Evolutionary conservation across 176 grass and related monocot genomes (phyloP), one percentile per base, ranked within the genome.

Genomic region (Triticum timopheevii): DNA sequence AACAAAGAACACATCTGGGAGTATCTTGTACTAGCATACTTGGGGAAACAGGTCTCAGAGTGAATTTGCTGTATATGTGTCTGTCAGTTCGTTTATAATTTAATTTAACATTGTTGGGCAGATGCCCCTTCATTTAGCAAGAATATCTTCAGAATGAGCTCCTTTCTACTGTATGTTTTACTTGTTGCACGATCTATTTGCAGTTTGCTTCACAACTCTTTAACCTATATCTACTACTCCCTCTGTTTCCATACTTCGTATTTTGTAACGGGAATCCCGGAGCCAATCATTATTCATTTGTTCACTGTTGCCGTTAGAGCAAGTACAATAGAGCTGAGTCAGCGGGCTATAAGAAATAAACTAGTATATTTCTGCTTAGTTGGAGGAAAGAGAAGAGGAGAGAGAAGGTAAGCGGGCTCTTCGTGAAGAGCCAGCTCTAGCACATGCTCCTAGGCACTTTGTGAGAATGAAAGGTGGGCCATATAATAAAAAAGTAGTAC

Each of bases 1-100:
- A 61, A 75, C 36, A 69, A 22, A 31, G 65, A 65, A 69, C 27
- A 45, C 77, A 39, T 75, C 1, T 30, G 25, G n/a, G 17, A 71
- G 38, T 83, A 73, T 56, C 40, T 15, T 89, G 30, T 45, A 31
- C 31, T 31, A 20, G 59, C 13, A 27, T 19, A 3, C 10, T 39
- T 5, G 35, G 34, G n/a, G 73, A 66, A 77, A 25, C 45, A 72
- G 25, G 19, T 36, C 20, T 27, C 15, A 58, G 52, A 5, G 61
- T 82, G 76, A n/a, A 7, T 69, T 61, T 86, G 61, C 10, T 75
- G 61, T 56, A 39, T 39, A 58, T 70, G 22, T 76, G 25, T 35
- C n/a, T 36, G 3, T 23, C 19, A 40, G 0, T 12, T 65, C 23
- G 28, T 83, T 69, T 30, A 28, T 25, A 47, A 24, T 33, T 69